phyloP scores from a whole-genome alignment of 2,329 filamentous ascomycete species.

The Tricladium varicosporioides region DNA sequence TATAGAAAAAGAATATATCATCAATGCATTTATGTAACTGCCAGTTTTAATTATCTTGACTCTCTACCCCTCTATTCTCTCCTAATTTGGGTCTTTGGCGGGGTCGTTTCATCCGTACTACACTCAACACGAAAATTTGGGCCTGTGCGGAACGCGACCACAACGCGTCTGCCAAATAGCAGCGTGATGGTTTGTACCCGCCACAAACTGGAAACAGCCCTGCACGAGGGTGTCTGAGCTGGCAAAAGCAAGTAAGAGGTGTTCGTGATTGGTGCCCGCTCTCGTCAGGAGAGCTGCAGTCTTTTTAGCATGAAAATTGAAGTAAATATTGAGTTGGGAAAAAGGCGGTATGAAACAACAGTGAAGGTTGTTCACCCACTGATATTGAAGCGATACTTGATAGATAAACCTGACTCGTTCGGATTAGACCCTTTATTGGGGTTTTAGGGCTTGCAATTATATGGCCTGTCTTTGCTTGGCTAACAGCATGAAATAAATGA shows the following conservation, averaged over 20 bases:
- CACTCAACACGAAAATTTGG: background rate
- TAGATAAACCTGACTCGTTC: no score
- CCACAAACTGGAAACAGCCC: background rate
- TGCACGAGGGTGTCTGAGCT: background rate
- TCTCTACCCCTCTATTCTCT: no score
- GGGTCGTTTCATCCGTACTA: background rate
- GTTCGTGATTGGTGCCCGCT: no score
- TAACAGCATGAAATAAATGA: background rate
- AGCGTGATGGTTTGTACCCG: background rate
- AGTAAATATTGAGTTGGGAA: background rate
- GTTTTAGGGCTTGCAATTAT: background rate
- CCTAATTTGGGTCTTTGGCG: no score
- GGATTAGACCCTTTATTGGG: no score
- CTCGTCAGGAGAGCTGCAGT: no score
- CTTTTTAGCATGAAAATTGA: background rate
- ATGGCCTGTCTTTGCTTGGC: background rate
- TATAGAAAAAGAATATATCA: no score
- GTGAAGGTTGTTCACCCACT: background rate
- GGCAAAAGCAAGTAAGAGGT: no score
- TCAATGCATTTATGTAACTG: no score
- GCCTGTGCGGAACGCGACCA: background rate
- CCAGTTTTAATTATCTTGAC: no score
- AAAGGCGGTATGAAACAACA: constrained; percentile 2
- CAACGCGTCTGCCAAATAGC: background rate
- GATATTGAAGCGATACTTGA: background rate